A percentile compares a stretch with the other conserved stretches of the same genome.
phyloP scores from a whole-genome alignment of 2,329 filamentous ascomycete genomes.

The Teratosphaeria epicoccoides region DNA sequence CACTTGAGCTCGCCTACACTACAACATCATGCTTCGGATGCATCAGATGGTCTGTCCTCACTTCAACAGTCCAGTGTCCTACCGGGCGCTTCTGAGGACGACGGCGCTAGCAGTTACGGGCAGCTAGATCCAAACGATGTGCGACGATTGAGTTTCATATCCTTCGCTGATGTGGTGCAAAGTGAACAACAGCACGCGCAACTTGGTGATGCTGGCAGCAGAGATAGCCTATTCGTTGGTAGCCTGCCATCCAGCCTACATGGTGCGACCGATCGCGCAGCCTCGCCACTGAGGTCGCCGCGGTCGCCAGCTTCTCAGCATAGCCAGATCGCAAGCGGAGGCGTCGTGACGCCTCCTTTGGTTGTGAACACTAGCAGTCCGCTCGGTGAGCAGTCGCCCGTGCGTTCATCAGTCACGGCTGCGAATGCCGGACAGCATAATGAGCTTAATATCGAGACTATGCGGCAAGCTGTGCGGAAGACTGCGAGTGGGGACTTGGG shows the following conservation, averaged over 20 bases:
- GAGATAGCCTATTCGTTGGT: slow-evolving; percentile 54
- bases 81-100: slow-evolving; percentile 35
- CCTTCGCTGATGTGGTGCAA: slow-evolving; percentile 91
- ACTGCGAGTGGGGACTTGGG: slow-evolving; percentile 72
- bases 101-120: slow-evolving; percentile 64
- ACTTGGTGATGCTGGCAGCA: slow-evolving; percentile 41
- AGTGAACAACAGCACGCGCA: slow-evolving; percentile 49
- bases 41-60: slow-evolving; percentile 49
- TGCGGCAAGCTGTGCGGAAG: slow-evolving; percentile 77
- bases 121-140: slow-evolving; percentile 68
- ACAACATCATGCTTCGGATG: slow-evolving; percentile 11
- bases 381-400: slow-evolving; percentile 2
- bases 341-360: slow-evolving; percentile 31
- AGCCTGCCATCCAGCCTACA: slow-evolving; percentile 11
- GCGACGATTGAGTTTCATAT: slow-evolving; percentile 83
- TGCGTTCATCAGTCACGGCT: slow-evolving; percentile 9
- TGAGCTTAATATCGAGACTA: slow-evolving; percentile 84
- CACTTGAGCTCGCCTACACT: slow-evolving; percentile 14
- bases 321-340: slow-evolving; percentile 11
- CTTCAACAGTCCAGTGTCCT: slow-evolving; percentile 68
- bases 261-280: slow-evolving; percentile 51
- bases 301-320: slow-evolving; percentile 22
- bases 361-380: slow-evolving; percentile 32
- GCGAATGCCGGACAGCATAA: slow-evolving; percentile 35
- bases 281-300: slow-evolving; percentile 70